Base-by-base conservation (phyloP, 225 moss, liverwort and hornwort species). In the Marchantia polymorpha region DNA sequence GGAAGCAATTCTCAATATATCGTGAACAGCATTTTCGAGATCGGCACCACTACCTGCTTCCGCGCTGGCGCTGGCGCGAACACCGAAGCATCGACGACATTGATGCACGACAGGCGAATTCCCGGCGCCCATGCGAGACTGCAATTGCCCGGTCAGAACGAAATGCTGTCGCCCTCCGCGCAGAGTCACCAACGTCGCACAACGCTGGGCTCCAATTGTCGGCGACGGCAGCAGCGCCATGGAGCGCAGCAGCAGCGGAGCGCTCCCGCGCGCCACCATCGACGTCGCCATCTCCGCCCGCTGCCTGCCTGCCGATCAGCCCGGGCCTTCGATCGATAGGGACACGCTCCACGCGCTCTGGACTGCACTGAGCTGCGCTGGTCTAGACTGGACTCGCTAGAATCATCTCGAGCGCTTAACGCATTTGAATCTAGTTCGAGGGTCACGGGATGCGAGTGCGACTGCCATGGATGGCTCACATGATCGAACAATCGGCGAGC, bases 31-130 rank as follows among this genome's bases (percentile, higher is more conserved):
- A n/a, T n/a, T 39, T 7, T 5, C n/a, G 16, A n/a, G n/a, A 0
- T 8, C 61, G 23, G 7, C 61, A 30, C 27, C n/a, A 81, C 46
- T 16, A 85, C 82, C 85, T 49, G 79, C 52, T 55, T 52, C 82
- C 19, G 82, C 77, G 58, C 79, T 72, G 65, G 82, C 82, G n/a
- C n/a, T n/a, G 39, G 39, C 39, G 15, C 82, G 82, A 52, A 79
- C 85, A 71, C 12, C 49, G 11, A 73, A 49, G 30, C 17, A 12
- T 49, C 77, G 73, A 69, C 54, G 49, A 50, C 2, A 46, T 16
- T 48, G 71, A 17, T 20, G 6, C 19, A 5, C 48, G 17, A 8
- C 4, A 9, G 2, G 6, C 5, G 48, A 15, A 39, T 39, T 39
- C 3, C 39, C 39, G 39, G 39, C 39, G 39, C 39, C 39, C 39